Percentiles rank a stretch among this genome's conserved stretches.
Evolutionary conservation across 2,329 filamentous ascomycete species (phyloP).

Genomic region (Colletotrichum horii): DNA sequence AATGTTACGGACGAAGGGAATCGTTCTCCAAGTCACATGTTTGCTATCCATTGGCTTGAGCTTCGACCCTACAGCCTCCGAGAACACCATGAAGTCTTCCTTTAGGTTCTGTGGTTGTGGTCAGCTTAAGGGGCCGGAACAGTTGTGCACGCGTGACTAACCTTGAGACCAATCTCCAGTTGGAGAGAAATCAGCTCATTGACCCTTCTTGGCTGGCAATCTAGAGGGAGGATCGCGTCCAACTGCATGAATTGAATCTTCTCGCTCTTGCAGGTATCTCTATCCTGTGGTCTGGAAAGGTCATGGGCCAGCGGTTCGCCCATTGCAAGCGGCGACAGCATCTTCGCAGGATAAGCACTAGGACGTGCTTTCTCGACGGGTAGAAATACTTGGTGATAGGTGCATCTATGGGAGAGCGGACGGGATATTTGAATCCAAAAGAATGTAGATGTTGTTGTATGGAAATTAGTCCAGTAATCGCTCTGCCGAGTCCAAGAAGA

Average conservation of each 20-base stretch:
- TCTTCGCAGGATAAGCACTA: not conserved
- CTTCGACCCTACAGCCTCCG: not conserved
- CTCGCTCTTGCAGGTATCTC: not conserved
- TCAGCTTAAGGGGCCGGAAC: not conserved
- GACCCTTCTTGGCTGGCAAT: not conserved
- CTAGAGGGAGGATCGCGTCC: rapidly evolving
- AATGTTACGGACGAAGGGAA: not conserved
- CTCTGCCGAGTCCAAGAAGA: not conserved
- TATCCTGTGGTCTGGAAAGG: not conserved
- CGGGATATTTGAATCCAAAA: not conserved
- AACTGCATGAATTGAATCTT: not conserved
- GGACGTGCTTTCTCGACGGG: not conserved
- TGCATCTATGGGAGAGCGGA: not conserved
- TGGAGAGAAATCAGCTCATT: not conserved
- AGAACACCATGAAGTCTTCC: not conserved
- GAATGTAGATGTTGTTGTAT: not conserved
- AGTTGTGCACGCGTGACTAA: not conserved
- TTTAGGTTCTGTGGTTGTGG: not conserved
- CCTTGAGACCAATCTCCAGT: not conserved
- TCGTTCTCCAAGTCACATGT: constrained; percentile 7
- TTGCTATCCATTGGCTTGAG: not conserved
- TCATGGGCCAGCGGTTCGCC: not conserved
- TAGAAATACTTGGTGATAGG: not conserved
- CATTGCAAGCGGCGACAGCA: not conserved
- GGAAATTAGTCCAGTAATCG: not conserved